phyloP scores from a whole-genome alignment of 495 filamentous ascomycete species.

The Aspergillus diversus region DNA sequence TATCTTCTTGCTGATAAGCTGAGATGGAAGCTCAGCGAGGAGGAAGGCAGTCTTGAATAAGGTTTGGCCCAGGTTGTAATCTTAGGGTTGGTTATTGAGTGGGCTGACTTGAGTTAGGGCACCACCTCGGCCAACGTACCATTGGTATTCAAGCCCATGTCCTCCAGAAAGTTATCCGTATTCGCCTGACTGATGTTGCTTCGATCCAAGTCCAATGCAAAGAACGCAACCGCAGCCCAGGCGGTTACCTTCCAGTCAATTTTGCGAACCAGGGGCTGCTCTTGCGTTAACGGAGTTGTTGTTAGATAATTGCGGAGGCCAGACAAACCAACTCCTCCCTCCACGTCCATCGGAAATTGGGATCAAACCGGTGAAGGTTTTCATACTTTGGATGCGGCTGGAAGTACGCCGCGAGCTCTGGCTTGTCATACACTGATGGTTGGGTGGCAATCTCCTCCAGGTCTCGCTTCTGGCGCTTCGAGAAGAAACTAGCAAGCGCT shows the following conservation, averaged over 20 bases:
- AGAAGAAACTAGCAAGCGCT: slow-evolving; percentile 1
- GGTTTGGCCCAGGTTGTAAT: slow-evolving; percentile 64
- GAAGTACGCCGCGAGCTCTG: slow-evolving; percentile 50
- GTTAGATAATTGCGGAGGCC: too few relatives aligned
- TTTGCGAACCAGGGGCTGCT: slow-evolving; percentile 21
- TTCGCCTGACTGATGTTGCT: slow-evolving; percentile 67
- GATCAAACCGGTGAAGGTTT: slow-evolving; percentile 56
- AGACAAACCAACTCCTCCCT: slow-evolving; percentile 39
- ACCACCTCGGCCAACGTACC: slow-evolving; percentile 19
- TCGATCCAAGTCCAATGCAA: slow-evolving; percentile 74
- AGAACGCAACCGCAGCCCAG: slow-evolving; percentile 76
- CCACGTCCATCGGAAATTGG: slow-evolving; percentile 51
- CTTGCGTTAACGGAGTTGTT: too few relatives aligned
- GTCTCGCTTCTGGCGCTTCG: slow-evolving; percentile 30
- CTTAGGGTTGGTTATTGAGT: too few relatives aligned
- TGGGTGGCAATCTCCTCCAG: slow-evolving; percentile 58
- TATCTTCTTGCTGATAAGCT: slow-evolving; percentile 55
- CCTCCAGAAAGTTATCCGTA: slow-evolving; percentile 63
- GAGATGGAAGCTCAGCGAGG: slow-evolving; percentile 65
- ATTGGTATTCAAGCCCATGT: slow-evolving; percentile 61
- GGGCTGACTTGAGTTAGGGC: too few relatives aligned
- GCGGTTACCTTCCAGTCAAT: slow-evolving; percentile 50
- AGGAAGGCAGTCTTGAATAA: slow-evolving; percentile 38
- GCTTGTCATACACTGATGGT: slow-evolving; percentile 52
- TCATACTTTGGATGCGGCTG: slow-evolving; percentile 53